These are phyloP conservation scores for Solanum aculeatissimum DNA, from an alignment of 305 asterid species.

Conservation along the genomic window DNA sequence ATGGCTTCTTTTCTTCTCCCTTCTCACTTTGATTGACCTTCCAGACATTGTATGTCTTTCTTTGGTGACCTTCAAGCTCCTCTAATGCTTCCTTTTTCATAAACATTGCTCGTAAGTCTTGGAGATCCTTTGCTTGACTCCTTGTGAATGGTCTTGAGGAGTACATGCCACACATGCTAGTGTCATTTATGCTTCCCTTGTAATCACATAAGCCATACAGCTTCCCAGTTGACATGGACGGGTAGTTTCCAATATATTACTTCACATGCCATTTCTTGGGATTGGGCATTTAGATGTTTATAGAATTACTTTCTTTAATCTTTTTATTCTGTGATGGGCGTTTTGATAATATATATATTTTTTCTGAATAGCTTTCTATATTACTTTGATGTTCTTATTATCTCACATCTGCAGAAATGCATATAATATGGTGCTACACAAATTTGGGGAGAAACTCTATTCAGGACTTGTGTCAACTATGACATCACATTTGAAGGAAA, in stretches of 20 bases:
- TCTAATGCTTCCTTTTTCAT: too few species aligned
- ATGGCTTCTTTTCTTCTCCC: too few species aligned
- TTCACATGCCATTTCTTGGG: not conserved
- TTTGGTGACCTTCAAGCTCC: too few species aligned
- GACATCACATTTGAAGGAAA: slow-evolving; percentile 32
- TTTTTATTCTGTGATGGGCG: not conserved
- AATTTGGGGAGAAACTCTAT: slow-evolving; percentile 37
- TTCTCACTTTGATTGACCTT: too few species aligned
- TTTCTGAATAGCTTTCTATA: not conserved
- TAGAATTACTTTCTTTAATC: not conserved
- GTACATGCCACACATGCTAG: too few species aligned
- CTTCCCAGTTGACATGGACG: not conserved
- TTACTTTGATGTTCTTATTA: not conserved
- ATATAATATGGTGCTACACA: slow-evolving; percentile 41
- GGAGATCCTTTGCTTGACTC: too few species aligned
- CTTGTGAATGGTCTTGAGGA: too few species aligned
- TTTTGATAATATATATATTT: not conserved
- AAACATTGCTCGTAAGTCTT: too few species aligned
- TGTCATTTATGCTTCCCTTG: too few species aligned
- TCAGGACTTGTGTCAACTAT: slow-evolving; percentile 34
- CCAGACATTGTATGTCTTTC: too few species aligned
- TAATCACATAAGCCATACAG: not conserved
- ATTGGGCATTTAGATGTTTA: not conserved
- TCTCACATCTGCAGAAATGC: slow-evolving; percentile 24
- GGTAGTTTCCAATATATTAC: not conserved